Conservation (phyloP, 768 basidiomycete genomes). For the Ramaria rubella region DNA sequence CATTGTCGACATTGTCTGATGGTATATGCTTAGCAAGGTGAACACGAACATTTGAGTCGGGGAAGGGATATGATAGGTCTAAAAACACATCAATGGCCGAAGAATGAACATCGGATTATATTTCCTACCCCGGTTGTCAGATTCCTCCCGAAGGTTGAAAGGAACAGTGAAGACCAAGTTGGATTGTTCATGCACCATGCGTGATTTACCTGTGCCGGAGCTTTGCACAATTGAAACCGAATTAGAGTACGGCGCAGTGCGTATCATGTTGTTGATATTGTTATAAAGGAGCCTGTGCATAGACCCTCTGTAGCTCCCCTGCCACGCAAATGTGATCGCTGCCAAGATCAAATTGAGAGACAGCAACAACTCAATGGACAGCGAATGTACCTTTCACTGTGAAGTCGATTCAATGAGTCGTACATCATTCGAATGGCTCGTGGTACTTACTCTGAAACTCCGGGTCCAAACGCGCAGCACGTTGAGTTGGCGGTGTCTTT, state of each 20-base stretch:
- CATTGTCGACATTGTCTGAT: too few relatives aligned
- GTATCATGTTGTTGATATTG: background rate
- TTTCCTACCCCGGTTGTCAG: background rate
- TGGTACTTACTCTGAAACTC: too few relatives aligned
- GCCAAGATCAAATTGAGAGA: background rate
- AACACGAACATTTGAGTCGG: too few relatives aligned
- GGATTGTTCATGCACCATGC: background rate
- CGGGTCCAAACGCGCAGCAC: background rate
- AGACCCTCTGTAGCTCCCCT: background rate
- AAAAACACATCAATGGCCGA: background rate
- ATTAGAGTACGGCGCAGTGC: background rate
- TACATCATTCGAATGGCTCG: background rate
- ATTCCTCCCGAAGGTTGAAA: background rate
- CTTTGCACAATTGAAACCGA: background rate
- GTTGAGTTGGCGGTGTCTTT: too few relatives aligned
- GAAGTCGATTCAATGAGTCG: background rate
- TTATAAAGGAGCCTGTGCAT: background rate
- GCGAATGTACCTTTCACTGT: background rate
- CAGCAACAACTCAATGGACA: background rate
- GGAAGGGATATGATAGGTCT: background rate
- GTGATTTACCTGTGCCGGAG: slow-evolving; percentile 1
- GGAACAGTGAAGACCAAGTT: background rate
- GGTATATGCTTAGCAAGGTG: too few relatives aligned
- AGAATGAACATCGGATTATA: too few relatives aligned
- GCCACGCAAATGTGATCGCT: background rate